A percentile compares a stretch with the other conserved stretches of the same genome.
phyloP scores from a whole-genome alignment of 176 grass and related monocot genomes.

The Phoenix dactylifera region DNA sequence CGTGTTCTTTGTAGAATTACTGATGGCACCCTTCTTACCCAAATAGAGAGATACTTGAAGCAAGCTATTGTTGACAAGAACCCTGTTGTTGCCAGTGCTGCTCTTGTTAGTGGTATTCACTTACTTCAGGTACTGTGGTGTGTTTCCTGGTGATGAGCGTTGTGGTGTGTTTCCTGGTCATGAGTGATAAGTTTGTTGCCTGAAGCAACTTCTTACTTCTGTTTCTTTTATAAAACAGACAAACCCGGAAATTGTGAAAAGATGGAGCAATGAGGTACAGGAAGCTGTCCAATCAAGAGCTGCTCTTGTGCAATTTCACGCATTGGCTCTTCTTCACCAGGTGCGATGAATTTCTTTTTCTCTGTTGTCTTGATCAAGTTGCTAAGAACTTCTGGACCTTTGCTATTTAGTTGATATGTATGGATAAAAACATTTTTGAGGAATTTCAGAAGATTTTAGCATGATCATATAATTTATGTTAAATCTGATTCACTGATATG shows the following conservation, averaged over 20 bases:
- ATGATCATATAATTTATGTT: too few relatives aligned
- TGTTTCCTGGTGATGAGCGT: background rate
- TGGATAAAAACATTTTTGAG: too few relatives aligned
- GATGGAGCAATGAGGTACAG: slow-evolving; percentile 99
- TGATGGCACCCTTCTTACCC: slow-evolving; percentile 89
- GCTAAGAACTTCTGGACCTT: too few relatives aligned
- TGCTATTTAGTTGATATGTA: too few relatives aligned
- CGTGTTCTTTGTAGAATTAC: slow-evolving; percentile 94
- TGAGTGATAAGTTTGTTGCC: slow-evolving; percentile 8
- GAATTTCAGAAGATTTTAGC: too few relatives aligned
- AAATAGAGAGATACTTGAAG: slow-evolving; percentile 96
- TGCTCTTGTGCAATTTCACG: slow-evolving; percentile 95
- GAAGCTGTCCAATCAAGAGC: slow-evolving; percentile 95
- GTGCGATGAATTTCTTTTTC: slow-evolving; percentile 30
- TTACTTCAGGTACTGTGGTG: slow-evolving; percentile 58
- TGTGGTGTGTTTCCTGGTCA: background rate
- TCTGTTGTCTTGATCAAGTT: too few relatives aligned
- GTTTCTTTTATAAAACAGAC: slow-evolving; percentile 40
- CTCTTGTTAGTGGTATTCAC: slow-evolving; percentile 98
- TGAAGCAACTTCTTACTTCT: background rate
- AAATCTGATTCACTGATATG: too few relatives aligned
- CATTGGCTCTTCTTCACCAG: slow-evolving; percentile 94
- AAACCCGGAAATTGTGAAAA: slow-evolving; percentile 91
- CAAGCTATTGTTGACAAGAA: slow-evolving; percentile 99
- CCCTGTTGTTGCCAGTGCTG: slow-evolving; percentile 91